Evolutionary conservation across 306 rosid genomes (phyloP).

Genomic region (Rubus idaeus): DNA sequence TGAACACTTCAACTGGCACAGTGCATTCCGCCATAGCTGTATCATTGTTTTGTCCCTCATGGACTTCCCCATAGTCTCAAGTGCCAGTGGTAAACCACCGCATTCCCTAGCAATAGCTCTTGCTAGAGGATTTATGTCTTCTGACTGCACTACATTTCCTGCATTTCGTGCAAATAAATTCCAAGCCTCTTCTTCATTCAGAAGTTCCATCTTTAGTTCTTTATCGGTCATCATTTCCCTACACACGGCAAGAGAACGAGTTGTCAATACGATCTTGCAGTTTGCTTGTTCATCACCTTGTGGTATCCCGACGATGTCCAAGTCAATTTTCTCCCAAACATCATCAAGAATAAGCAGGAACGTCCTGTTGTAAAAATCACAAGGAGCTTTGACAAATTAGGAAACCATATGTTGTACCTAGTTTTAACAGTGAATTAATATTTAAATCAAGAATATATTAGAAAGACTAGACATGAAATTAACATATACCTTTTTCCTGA

Average conservation of each 20-base stretch:
- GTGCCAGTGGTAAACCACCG: slow-evolving; percentile 21
- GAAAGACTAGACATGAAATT: background rate
- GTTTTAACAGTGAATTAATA: background rate
- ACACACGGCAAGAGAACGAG: slow-evolving; percentile 8
- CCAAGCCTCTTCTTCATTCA: slow-evolving; percentile 31
- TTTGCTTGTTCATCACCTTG: slow-evolving; percentile 12
- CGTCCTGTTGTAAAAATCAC: background rate
- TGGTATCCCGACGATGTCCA: slow-evolving; percentile 20
- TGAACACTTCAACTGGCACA: slow-evolving; percentile 1
- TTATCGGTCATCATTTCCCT: slow-evolving; percentile 19
- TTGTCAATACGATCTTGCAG: slow-evolving; percentile 25
- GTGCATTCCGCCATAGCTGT: slow-evolving; percentile 22
- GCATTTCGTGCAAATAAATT: slow-evolving; percentile 18
- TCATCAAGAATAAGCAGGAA: slow-evolving; percentile 25
- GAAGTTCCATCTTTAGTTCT: slow-evolving; percentile 15
- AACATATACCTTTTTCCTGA: background rate
- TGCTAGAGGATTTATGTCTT: slow-evolving; percentile 15
- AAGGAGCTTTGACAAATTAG: background rate
- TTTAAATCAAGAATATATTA: background rate
- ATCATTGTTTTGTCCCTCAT: slow-evolving; percentile 21
- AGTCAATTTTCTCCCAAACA: slow-evolving; percentile 27
- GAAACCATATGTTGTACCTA: background rate
- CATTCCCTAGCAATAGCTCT: slow-evolving; percentile 22
- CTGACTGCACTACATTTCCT: slow-evolving; percentile 17
- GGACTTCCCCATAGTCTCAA: slow-evolving; percentile 20